These are phyloP conservation scores for Niveomyces coronatus DNA, from an alignment of 2,329 filamentous ascomycete genomes.

Conservation along the genomic window DNA sequence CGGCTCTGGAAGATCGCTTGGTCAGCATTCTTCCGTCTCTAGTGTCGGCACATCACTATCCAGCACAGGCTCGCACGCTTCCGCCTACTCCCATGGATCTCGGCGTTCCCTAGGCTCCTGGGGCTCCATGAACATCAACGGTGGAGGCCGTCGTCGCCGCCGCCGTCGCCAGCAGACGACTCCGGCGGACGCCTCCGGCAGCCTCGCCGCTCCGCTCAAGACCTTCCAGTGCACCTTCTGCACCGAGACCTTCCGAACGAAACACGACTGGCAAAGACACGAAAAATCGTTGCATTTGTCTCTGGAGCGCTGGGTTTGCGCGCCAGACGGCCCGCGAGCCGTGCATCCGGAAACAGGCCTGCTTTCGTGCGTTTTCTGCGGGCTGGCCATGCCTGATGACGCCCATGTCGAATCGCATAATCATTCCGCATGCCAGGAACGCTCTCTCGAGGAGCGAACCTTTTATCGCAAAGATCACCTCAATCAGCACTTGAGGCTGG, in stretches of 20 bases:
- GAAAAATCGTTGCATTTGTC: conserved; percentile 58
- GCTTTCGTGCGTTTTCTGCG: conserved; percentile 49
- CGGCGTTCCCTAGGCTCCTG: conserved; percentile 46
- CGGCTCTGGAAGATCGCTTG: conserved; percentile 46
- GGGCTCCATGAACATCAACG: conserved; percentile 31
- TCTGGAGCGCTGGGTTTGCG: conserved; percentile 56
- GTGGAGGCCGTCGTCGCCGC: conserved; percentile 37
- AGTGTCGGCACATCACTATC: conserved; percentile 52
- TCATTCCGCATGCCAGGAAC: conserved; percentile 55
- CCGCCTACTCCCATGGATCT: conserved; percentile 48
- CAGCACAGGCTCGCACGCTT: conserved; percentile 46
- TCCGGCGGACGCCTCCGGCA: conserved; percentile 25
- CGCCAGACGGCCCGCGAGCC: conserved; percentile 44
- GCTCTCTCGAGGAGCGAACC: conserved; percentile 48
- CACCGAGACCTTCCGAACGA: conserved; percentile 56
- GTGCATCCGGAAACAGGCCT: conserved; percentile 50
- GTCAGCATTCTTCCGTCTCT: conserved; percentile 49
- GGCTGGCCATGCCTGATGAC: conserved; percentile 41
- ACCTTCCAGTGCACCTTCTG: conserved; percentile 60
- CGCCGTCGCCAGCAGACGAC: conserved; percentile 35
- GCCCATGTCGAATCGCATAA: conserved; percentile 50
- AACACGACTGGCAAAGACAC: conserved; percentile 61
- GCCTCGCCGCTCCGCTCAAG: conserved; percentile 35
- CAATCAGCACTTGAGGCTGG: conserved; percentile 53
- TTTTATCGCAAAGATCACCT: conserved; percentile 59